A percentile compares a stretch with the other conserved stretches of the same genome.
Conservation (phyloP, 75 land plant genomes). For the Cupressus sempervirens region DNA sequence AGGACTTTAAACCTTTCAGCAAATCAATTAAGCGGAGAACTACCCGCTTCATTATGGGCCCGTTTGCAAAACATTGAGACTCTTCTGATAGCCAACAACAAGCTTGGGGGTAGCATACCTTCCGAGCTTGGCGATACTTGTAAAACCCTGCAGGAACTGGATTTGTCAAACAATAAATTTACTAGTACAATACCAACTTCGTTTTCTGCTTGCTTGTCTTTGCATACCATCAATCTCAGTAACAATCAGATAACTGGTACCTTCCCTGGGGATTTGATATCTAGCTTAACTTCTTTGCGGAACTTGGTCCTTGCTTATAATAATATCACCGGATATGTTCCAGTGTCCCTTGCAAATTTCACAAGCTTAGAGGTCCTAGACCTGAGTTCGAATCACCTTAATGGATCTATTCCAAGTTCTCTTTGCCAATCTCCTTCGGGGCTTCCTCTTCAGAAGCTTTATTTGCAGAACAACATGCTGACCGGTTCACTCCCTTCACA, state of each 20-base stretch:
- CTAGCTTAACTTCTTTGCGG: background rate
- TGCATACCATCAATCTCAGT: constrained; percentile 21
- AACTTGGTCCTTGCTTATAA: constrained; percentile 11
- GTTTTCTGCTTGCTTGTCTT: constrained; percentile 9
- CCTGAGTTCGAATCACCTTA: constrained; percentile 60
- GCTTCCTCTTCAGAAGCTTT: constrained; percentile 42
- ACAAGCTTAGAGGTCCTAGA: constrained; percentile 48
- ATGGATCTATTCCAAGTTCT: constrained; percentile 37
- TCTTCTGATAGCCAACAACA: constrained; percentile 25
- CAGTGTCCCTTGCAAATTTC: constrained; percentile 31
- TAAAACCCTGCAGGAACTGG: constrained; percentile 16
- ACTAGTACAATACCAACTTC: constrained; percentile 25
- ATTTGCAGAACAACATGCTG: constrained; percentile 49
- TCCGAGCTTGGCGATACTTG: constrained; percentile 22
- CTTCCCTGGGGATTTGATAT: constrained; percentile 12
- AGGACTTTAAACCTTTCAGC: constrained; percentile 11
- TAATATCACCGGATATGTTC: constrained; percentile 10
- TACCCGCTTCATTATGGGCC: constrained; percentile 26
- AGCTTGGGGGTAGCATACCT: constrained; percentile 26
- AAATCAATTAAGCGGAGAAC: constrained; percentile 6
- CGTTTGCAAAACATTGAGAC: constrained; percentile 12
- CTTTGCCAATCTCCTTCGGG: constrained; percentile 22
- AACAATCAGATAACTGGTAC: constrained; percentile 28
- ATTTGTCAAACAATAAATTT: constrained; percentile 18
- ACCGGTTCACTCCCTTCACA: constrained; percentile 39